Evolutionary conservation across 1,284 basidiomycete genomes (phyloP).

Genomic region (Fistulina hepatica): DNA sequence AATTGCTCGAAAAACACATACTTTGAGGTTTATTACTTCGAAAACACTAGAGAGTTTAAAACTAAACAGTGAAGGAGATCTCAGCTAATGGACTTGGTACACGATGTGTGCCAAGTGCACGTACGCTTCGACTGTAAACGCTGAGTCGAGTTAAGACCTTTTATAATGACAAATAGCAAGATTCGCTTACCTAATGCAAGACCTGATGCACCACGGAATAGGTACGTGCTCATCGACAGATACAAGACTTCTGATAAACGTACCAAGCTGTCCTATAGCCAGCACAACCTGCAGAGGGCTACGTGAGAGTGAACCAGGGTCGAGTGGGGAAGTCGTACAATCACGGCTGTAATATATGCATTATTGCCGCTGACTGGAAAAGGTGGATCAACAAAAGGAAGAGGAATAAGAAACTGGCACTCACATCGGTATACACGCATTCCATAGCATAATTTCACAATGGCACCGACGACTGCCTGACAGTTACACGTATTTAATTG

Average conservation of each 20-base stretch:
- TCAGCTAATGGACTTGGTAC: conserved; percentile 1
- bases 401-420: conserved; percentile 12
- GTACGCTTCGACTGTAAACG: conserved; percentile 39
- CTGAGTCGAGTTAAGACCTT: no score
- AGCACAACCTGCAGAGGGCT: conserved; percentile 30
- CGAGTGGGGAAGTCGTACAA: conserved; percentile 32
- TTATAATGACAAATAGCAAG: no score
- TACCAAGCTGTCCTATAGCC: conserved; percentile 38
- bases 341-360: conserved; percentile 36
- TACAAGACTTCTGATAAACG: conserved; percentile 22
- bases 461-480: conserved; percentile 37
- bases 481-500: no score
- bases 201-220: no score
- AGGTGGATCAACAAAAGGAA: not conserved
- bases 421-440: conserved; percentile 45
- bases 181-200: no score
- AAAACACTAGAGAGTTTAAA: conserved; percentile 28
- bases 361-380: conserved; percentile 50
- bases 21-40: conserved; percentile 25
- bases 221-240: not conserved
- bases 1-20: conserved; percentile 12
- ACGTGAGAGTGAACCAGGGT: conserved; percentile 1
- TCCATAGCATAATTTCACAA: conserved; percentile 47
- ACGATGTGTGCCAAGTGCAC: conserved; percentile 8
- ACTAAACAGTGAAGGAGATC: conserved; percentile 12